These are phyloP conservation scores for Saturnispora zaruensis DNA, from an alignment of 805 yeast species.

Conservation along the genomic window DNA sequence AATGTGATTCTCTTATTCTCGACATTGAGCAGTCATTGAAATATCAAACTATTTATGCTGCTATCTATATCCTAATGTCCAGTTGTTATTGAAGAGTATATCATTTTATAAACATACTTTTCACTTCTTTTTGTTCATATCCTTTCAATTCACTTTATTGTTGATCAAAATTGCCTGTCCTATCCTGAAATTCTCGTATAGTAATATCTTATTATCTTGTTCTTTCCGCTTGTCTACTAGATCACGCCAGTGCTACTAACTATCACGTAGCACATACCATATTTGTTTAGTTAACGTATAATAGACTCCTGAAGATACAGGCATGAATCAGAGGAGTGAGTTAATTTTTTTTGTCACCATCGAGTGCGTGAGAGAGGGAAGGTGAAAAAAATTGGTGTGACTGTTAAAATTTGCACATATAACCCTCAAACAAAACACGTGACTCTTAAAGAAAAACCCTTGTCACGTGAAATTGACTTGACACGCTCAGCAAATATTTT, in stretches of 20 bases:
- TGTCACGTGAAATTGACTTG: neutral
- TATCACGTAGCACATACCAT: slow-evolving; percentile 1
- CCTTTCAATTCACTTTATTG: too few relatives aligned
- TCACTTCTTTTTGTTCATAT: too few relatives aligned
- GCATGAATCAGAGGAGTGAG: neutral
- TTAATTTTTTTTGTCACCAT: slow-evolving; percentile 2
- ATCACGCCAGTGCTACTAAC: neutral
- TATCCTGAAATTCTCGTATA: too few relatives aligned
- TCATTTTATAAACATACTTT: too few relatives aligned
- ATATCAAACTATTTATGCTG: too few relatives aligned
- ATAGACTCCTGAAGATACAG: neutral
- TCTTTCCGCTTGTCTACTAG: neutral
- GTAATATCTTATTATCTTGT: neutral
- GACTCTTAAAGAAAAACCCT: neutral
- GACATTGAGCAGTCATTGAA: too few relatives aligned
- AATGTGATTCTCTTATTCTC: too few relatives aligned
- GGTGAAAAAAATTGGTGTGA: neutral
- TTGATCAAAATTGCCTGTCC: too few relatives aligned
- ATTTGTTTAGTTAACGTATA: slow-evolving; percentile 5
- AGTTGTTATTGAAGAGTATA: too few relatives aligned
- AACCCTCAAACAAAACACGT: slow-evolving; percentile 8
- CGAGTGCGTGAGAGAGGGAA: neutral
- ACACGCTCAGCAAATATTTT: neutral
- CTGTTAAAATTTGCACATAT: neutral
- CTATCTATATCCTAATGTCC: too few relatives aligned